phyloP scores from a whole-genome alignment of 257 asterid genomes.

The Scutellaria barbata region DNA sequence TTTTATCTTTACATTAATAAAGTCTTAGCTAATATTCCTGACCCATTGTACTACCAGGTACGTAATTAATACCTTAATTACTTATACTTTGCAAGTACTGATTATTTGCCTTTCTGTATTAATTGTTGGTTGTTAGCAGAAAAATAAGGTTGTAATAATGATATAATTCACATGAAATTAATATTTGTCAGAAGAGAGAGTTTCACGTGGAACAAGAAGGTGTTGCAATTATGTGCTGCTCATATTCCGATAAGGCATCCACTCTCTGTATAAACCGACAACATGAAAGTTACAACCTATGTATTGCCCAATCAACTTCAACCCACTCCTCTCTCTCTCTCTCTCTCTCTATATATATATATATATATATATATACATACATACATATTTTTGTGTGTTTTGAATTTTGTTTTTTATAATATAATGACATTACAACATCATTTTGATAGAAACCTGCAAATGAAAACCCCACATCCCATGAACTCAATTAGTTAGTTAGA shows the following conservation, averaged over 20 bases:
- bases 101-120: background rate
- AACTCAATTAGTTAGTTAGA: background rate
- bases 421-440: no score
- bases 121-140: background rate
- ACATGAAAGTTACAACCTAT: conserved; percentile 76
- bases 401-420: background rate
- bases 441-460: conserved; percentile 24
- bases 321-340: background rate
- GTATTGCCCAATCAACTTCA: conserved; percentile 56
- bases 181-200: conserved; percentile 43
- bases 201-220: conserved; percentile 49
- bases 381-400: conserved; percentile 3
- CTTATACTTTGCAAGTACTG: no score
- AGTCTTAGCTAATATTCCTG: conserved; percentile 5
- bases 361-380: background rate
- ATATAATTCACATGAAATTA: background rate
- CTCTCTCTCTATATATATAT: no score
- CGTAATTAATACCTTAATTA: background rate
- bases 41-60: conserved; percentile 38
- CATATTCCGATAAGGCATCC: conserved; percentile 52
- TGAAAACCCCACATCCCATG: conserved; percentile 17
- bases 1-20: background rate
- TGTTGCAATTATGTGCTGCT: conserved; percentile 30
- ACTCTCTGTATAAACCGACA: conserved; percentile 52
- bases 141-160: no score